Base-by-base conservation (phyloP, 2,329 filamentous ascomycete genomes). In the Cordyceps sp. region DNA sequence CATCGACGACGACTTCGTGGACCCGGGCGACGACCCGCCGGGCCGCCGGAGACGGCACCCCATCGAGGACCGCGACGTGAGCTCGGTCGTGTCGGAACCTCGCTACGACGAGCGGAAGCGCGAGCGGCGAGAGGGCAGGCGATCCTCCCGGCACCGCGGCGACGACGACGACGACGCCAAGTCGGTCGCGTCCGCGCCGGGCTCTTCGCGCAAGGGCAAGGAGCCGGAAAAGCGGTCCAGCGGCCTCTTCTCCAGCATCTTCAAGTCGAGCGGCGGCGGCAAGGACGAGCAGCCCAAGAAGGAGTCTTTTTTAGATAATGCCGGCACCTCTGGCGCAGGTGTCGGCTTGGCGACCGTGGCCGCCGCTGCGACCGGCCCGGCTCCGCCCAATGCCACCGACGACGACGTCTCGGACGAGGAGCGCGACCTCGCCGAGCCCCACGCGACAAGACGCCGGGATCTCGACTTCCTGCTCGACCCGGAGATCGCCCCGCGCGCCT, bases 291-390 rank as follows among this genome's bases (percentile, higher is more conserved):
- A n/a, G n/a, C 51, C 53, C 32, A 49, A 49, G 39, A 56, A 58
- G 52, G 53, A 64, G 57, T 70, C 70, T 76, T 76, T 77, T 75
- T 75, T 76, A 76, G 73, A 56, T 76, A 71, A 68, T 64, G 68
- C 73, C 71, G 71, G 60, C 66, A 76, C 64, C 65, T 61, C 67
- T 70, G 71, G 71, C 71, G 68, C 66, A 62, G 70, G 71, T 76
- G 72, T 59, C 70, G 72, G 73, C 66, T 50, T 67, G 54, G 62
- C 59, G 58, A 61, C 62, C 54, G 61, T 57, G 49, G 61, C 53
- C 46, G 56, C 53, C 36, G 41, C 55, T 41, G 48, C 53, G 45
- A 50, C 54, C 45, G 47, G 53, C 45, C 46, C 48, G 43, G 47
- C 53, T 50, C 56, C 52, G 44, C 50, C 55, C 35, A 57, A 64